Percentiles rank a stretch among this genome's conserved stretches.
These are phyloP conservation scores for Rhodotorula diobovata DNA, from an alignment of 768 basidiomycete genomes.

Conservation along the genomic window DNA sequence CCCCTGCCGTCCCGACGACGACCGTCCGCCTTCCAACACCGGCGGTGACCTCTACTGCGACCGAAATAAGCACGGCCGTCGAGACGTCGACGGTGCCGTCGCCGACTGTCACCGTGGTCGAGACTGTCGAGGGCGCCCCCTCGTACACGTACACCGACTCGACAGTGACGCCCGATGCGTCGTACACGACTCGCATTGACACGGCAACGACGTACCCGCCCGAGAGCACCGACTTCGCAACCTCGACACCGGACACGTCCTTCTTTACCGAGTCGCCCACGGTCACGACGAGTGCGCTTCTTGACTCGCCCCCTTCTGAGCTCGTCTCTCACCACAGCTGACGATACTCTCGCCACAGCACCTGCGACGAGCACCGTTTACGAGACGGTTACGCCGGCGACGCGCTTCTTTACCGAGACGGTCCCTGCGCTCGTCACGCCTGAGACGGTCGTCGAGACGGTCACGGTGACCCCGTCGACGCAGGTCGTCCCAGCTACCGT, in stretches of 20 bases:
- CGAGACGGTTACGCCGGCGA: background rate
- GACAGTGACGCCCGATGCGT: background rate
- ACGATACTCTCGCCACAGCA: background rate
- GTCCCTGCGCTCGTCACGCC: background rate
- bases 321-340: background rate
- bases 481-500: background rate
- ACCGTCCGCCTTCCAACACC: background rate
- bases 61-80: background rate
- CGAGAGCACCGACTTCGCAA: background rate
- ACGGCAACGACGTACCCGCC: background rate
- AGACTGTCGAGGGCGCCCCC: background rate
- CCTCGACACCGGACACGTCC: background rate
- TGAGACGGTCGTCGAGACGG: background rate
- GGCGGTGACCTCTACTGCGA: background rate
- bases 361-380: background rate
- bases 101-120: background rate
- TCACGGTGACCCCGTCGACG: background rate
- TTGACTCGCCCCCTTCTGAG: background rate
- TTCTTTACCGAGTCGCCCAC: background rate
- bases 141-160: background rate
- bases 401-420: background rate
- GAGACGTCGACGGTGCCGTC: background rate
- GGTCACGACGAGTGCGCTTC: background rate
- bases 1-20: background rate
- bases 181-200: background rate